Conservation (phyloP, 305 asterid species). For the Lippia alba region DNA sequence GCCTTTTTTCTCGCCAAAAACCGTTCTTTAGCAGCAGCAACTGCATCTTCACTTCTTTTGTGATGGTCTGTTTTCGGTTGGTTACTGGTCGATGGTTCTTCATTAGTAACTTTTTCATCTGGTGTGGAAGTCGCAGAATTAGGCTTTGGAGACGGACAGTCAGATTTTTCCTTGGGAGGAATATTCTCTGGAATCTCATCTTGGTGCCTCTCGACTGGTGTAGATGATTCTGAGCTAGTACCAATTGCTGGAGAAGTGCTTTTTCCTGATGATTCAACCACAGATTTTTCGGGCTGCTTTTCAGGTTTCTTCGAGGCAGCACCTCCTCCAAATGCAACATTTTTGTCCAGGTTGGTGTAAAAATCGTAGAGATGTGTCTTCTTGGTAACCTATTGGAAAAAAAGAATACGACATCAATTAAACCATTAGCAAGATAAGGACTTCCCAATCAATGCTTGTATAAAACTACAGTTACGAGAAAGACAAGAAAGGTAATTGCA, state of each 20-base stretch:
- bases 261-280: constrained; percentile 42
- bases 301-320: constrained; percentile 48
- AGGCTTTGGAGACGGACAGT: constrained; percentile 36
- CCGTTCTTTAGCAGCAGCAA: constrained; percentile 84
- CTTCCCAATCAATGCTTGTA: too few relatives aligned
- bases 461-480: too few relatives aligned
- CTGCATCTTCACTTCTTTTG: constrained; percentile 60
- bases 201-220: constrained; percentile 36
- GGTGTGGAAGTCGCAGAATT: constrained; percentile 42
- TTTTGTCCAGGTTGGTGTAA: constrained; percentile 76
- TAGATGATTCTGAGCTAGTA: constrained; percentile 44
- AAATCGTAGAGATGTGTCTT: constrained; percentile 78
- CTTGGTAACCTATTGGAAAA: constrained; percentile 68
- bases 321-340: constrained; percentile 82
- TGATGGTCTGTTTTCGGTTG: constrained; percentile 56
- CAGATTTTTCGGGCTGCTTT: constrained; percentile 46
- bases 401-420: too few relatives aligned
- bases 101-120: constrained; percentile 31
- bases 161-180: constrained; percentile 49
- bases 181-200: constrained; percentile 37
- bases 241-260: constrained; percentile 41
- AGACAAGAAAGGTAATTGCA: background rate
- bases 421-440: too few relatives aligned
- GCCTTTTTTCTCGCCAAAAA: constrained; percentile 79
- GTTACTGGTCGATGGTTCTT: constrained; percentile 41